Evolutionary conservation across 805 yeast genomes (phyloP).

Genomic region (Candida maesae): DNA sequence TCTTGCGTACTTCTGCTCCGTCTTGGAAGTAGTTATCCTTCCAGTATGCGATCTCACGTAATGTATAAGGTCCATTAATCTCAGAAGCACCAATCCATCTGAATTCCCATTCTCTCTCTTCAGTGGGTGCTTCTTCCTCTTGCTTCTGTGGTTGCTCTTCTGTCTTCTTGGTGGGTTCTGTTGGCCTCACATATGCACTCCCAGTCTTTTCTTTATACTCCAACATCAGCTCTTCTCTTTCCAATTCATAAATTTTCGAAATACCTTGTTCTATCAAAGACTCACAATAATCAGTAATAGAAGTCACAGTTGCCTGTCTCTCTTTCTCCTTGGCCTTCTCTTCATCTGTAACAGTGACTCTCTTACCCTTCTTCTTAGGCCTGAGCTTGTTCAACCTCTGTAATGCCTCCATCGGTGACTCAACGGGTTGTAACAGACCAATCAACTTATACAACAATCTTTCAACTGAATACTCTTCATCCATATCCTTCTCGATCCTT

Average conservation of each 20-base stretch:
- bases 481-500: constrained; percentile 10
- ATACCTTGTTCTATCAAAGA: constrained; percentile 39
- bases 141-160: constrained; percentile 11
- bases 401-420: constrained; percentile 55
- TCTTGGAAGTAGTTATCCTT: constrained; percentile 42
- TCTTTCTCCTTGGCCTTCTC: constrained; percentile 15
- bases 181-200: constrained; percentile 27
- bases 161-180: constrained; percentile 7
- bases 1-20: constrained; percentile 37
- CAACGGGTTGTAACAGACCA: constrained; percentile 49
- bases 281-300: constrained; percentile 48
- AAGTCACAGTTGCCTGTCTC: constrained; percentile 30
- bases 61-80: constrained; percentile 49
- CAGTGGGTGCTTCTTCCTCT: constrained; percentile 10
- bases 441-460: constrained; percentile 34
- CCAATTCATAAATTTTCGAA: constrained; percentile 46
- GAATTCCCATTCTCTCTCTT: constrained; percentile 43
- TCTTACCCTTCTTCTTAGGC: constrained; percentile 15
- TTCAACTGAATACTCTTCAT: constrained; percentile 15
- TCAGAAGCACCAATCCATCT: constrained; percentile 41
- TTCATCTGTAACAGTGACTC: constrained; percentile 13
- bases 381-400: constrained; percentile 32
- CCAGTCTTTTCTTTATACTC: constrained; percentile 43
- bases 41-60: constrained; percentile 50
- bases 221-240: constrained; percentile 53